Evolutionary conservation across 2,329 filamentous ascomycete genomes (phyloP).

Genomic region (Lachnellula cervina): DNA sequence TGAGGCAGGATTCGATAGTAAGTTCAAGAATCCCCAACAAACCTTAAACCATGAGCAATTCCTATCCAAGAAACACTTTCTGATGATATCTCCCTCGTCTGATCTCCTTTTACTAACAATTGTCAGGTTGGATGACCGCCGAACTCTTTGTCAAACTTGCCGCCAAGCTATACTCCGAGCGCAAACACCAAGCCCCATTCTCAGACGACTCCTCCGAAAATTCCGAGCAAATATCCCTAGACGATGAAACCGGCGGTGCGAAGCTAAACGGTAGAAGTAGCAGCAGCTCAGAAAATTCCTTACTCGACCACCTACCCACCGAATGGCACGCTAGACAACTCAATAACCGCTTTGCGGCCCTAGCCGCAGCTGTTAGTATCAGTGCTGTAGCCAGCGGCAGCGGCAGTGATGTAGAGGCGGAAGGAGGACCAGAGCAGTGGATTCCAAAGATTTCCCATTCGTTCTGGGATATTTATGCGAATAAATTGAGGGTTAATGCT

Average conservation of each 20-base stretch:
- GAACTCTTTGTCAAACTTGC: slow-evolving; percentile 36
- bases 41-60: not conserved
- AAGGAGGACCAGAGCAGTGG: slow-evolving; percentile 10
- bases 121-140: slow-evolving; percentile 39
- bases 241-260: not conserved
- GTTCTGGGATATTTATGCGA: slow-evolving; percentile 31
- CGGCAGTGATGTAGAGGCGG: not conserved
- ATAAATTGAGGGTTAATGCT: slow-evolving; percentile 32
- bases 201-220: not conserved
- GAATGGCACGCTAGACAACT: not conserved
- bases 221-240: not conserved
- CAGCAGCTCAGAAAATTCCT: not conserved
- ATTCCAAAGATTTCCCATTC: slow-evolving; percentile 13
- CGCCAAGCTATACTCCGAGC: slow-evolving; percentile 19
- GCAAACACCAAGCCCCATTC: slow-evolving; percentile 7
- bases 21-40: slow-evolving; percentile 22
- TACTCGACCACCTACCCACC: not conserved
- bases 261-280: not conserved
- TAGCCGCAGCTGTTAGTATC: not conserved
- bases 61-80: not conserved
- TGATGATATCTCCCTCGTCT: too few species aligned
- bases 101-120: too few species aligned
- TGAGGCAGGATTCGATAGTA: slow-evolving; percentile 58
- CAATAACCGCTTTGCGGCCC: not conserved
- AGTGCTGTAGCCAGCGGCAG: not conserved